phyloP scores from a whole-genome alignment of 2,329 filamentous ascomycete genomes.

The Sclerotinia nivalis region DNA sequence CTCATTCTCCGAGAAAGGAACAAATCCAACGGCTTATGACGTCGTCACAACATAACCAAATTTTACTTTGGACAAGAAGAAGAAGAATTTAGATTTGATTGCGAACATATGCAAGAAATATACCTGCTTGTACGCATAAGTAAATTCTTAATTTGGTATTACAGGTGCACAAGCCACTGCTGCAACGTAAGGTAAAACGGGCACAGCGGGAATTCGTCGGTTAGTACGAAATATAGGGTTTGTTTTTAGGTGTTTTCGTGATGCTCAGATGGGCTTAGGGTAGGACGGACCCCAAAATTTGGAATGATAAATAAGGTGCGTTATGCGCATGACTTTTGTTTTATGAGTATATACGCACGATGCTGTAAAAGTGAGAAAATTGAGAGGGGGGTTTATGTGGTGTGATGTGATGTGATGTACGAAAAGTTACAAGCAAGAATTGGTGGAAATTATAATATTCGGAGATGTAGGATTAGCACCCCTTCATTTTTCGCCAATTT shows the following conservation, averaged over 20 bases:
- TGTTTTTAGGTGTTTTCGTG: background rate
- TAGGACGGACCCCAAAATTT: constrained; percentile 2
- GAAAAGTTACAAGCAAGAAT: constrained; percentile 17
- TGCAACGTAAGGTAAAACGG: constrained; percentile 1
- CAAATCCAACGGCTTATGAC: constrained; percentile 4
- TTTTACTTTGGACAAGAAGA: background rate
- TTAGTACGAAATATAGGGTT: background rate
- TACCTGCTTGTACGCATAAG: background rate
- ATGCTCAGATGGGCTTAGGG: constrained; percentile 6
- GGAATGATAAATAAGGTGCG: background rate
- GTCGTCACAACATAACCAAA: background rate
- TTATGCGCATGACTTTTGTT: constrained; percentile 19
- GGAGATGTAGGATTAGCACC: background rate
- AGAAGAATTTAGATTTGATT: background rate
- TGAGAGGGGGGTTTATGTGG: background rate
- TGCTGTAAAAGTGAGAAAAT: background rate
- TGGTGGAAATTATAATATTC: constrained; percentile 5
- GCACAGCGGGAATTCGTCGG: constrained; percentile 1
- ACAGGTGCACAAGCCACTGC: constrained; percentile 1
- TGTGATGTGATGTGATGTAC: constrained; percentile 16
- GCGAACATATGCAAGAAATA: background rate
- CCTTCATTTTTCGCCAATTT: constrained; percentile 19
- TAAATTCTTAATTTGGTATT: constrained; percentile 3
- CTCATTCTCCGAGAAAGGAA: background rate
- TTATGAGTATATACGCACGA: constrained; percentile 16